phyloP scores from a whole-genome alignment of 1,284 basidiomycete genomes.

The Ustilago trichophora region DNA sequence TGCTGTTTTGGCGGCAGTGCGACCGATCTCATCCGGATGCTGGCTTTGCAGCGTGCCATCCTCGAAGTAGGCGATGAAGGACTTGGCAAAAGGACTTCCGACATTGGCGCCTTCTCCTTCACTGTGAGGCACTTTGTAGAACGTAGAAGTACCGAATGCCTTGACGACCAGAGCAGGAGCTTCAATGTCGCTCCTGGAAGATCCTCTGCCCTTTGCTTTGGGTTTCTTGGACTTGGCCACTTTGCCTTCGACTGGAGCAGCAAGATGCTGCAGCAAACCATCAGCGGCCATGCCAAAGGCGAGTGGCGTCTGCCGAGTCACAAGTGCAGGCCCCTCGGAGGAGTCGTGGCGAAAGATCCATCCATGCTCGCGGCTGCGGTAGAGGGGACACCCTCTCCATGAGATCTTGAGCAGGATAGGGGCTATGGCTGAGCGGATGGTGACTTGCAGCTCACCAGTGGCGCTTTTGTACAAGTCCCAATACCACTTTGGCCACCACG shows the following conservation, averaged over 20 bases:
- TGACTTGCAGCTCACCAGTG: constrained; percentile 75
- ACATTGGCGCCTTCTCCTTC: constrained; percentile 94
- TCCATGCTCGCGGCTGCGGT: constrained; percentile 85
- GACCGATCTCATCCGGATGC: constrained; percentile 69
- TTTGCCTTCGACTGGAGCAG: constrained; percentile 24
- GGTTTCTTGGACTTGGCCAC: constrained; percentile 16
- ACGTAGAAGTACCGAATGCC: constrained; percentile 66
- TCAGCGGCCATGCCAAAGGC: constrained; percentile 49
- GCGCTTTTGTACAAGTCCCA: constrained; percentile 77
- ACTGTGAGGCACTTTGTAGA: constrained; percentile 94
- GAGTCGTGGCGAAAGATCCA: constrained; percentile 76
- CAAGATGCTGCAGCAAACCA: constrained; percentile 38
- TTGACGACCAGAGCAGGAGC: constrained; percentile 22
- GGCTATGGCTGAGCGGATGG: constrained; percentile 82
- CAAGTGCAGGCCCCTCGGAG: constrained; percentile 10
- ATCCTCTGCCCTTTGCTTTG: constrained; percentile 22
- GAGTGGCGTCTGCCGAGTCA: constrained; percentile 47
- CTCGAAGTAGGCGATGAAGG: constrained; percentile 86
- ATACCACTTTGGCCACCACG: constrained; percentile 88
- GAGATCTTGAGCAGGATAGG: constrained; percentile 86
- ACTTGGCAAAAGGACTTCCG: constrained; percentile 87
- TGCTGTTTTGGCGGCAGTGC: constrained; percentile 81
- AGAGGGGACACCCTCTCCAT: constrained; percentile 87
- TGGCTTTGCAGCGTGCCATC: constrained; percentile 72
- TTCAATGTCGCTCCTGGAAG: constrained; percentile 8